Conservation (phyloP, 768 basidiomycete species). For the Suillus spraguei region DNA sequence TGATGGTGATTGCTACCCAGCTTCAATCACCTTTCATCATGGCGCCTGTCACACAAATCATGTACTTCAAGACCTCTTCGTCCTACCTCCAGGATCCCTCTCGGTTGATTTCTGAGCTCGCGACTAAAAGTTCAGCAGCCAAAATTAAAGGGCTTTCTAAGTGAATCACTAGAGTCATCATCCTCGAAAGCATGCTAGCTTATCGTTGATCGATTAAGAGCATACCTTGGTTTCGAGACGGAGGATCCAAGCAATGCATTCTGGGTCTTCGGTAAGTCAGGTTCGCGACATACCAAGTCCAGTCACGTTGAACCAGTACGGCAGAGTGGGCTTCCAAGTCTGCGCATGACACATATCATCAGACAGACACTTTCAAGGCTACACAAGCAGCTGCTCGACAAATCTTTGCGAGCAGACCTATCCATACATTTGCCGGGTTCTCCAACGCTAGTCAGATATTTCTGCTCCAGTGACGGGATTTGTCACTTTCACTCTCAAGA, state of each 20-base stretch:
- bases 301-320: neutral
- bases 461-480: constrained; percentile 35
- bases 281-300: constrained; percentile 13
- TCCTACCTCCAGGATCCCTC: constrained; percentile 20
- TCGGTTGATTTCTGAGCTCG: constrained; percentile 17
- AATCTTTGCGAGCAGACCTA: constrained; percentile 23
- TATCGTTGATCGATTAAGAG: constrained; percentile 19
- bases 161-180: constrained; percentile 16
- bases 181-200: neutral
- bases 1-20: neutral
- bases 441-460: constrained; percentile 19
- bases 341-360: constrained; percentile 17
- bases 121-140: constrained; percentile 11
- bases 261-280: constrained; percentile 24
- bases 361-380: constrained; percentile 14
- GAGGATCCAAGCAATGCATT: constrained; percentile 30
- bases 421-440: constrained; percentile 23
- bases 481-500: constrained; percentile 35
- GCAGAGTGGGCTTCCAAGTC: constrained; percentile 31
- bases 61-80: constrained; percentile 26
- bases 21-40: constrained; percentile 19
- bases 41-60: constrained; percentile 28
- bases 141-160: constrained; percentile 23
- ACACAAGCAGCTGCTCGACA: constrained; percentile 11
- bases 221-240: constrained; percentile 26